A percentile compares a stretch with the other conserved stretches of the same genome.
Conservation (phyloP, 2,329 filamentous ascomycete genomes). For the Phialophora chinensis region DNA sequence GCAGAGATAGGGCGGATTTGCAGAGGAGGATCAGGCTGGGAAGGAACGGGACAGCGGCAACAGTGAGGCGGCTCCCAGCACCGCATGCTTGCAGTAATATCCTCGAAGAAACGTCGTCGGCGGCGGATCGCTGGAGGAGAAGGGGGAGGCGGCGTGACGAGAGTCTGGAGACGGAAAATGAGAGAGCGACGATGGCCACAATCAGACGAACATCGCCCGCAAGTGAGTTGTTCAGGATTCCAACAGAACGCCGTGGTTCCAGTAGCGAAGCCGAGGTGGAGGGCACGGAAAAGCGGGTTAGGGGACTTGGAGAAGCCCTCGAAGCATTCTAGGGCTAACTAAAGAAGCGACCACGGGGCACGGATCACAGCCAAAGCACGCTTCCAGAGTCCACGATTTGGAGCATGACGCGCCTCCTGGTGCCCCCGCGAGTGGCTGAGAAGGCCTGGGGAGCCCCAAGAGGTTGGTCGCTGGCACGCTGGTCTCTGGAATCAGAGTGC, state of each 20-base stretch:
- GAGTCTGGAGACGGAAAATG: neutral
- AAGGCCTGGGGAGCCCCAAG: neutral
- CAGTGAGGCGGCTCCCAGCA: conserved; percentile 14
- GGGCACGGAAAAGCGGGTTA: neutral
- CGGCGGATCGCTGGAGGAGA: neutral
- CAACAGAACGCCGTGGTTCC: neutral
- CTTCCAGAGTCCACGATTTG: neutral
- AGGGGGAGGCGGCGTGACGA: neutral
- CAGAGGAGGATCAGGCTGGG: conserved; percentile 20
- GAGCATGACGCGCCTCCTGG: too few relatives aligned
- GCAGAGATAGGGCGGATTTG: conserved; percentile 3
- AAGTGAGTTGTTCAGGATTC: neutral
- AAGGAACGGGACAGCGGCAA: conserved; percentile 10
- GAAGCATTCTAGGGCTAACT: conserved; percentile 4
- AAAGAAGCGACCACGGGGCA: neutral
- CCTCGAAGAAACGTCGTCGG: neutral
- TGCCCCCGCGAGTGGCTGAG: neutral
- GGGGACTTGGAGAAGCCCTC: neutral
- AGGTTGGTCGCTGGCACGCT: neutral
- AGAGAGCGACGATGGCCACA: conserved; percentile 8
- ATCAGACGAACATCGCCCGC: neutral
- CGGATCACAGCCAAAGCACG: neutral
- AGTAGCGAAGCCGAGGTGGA: conserved; percentile 6
- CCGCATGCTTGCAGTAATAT: conserved; percentile 29
- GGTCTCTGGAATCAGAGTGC: neutral